Conservation (phyloP, 805 yeast genomes). For the Scheffersomyces stipitis region DNA sequence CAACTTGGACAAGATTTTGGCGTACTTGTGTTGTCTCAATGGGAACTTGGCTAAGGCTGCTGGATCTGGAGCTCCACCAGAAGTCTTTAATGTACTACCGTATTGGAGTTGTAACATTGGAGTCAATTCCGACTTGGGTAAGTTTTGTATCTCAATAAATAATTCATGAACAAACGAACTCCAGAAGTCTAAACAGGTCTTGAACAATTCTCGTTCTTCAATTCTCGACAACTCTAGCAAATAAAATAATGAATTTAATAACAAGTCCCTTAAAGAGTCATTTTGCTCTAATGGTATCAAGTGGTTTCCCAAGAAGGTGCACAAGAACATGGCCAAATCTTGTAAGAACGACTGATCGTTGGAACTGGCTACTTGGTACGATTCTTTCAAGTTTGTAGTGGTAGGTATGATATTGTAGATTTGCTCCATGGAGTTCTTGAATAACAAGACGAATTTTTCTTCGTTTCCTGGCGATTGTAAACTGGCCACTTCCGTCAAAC, state of each 20-base stretch:
- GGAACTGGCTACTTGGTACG: conserved; percentile 74
- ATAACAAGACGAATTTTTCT: conserved; percentile 63
- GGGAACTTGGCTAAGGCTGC: conserved; percentile 73
- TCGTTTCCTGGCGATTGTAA: conserved; percentile 55
- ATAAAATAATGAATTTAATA: conserved; percentile 74
- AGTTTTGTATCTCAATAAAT: conserved; percentile 79
- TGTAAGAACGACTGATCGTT: conserved; percentile 91
- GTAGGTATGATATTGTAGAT: conserved; percentile 70
- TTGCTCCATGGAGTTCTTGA: conserved; percentile 70
- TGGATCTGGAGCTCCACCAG: conserved; percentile 87
- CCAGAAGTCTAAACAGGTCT: conserved; percentile 96
- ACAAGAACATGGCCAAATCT: conserved; percentile 89
- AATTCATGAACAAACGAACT: conserved; percentile 76
- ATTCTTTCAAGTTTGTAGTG: conserved; percentile 64
- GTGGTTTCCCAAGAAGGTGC: conserved; percentile 80
- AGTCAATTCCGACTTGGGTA: conserved; percentile 69
- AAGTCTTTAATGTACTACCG: conserved; percentile 38
- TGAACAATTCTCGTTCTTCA: conserved; percentile 94
- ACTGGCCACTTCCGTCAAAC: conserved; percentile 86
- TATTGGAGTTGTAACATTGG: conserved; percentile 72
- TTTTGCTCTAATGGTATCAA: conserved; percentile 57
- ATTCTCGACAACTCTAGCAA: conserved; percentile 82
- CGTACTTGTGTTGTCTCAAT: conserved; percentile 81
- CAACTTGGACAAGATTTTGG: conserved; percentile 74
- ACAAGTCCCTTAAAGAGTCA: conserved; percentile 53